Base-by-base conservation (phyloP, 768 basidiomycete genomes). In the Zangia roseola region DNA sequence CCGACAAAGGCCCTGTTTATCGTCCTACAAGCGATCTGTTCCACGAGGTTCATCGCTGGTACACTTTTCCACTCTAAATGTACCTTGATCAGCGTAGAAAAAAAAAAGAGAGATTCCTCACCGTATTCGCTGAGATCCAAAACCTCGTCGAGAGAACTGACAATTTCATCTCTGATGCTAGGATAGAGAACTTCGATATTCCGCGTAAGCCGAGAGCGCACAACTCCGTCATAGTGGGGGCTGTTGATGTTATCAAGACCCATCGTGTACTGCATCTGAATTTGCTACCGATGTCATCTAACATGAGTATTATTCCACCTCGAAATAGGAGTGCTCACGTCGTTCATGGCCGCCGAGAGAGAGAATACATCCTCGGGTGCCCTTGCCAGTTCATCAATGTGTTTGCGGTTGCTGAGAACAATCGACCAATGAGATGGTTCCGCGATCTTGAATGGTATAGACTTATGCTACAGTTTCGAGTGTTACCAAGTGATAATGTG, bases 151-250 rank as follows among this genome's bases (percentile, higher is more conserved):
- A 79, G 74, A 1, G 79, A 68, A 0, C 59, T 45, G 1, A 54
- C 41, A 20, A 80, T 60, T 53, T 83, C 81, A 20, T 76, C 71
- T 8, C 65, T 63, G 16, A 81, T 53, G 25, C 71, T 68, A 1
- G 70, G 66, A 45, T 78, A 74, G 5, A 71, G 55, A 3, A 43
- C 52, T 1, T 59, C 65, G 10, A 81, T 62, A 39, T 71, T 73
- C 8, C 75, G 67, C 6, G 72, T 71, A 12, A 73, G 57, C 20
- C 61, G 51, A 19, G 40, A 47, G n/a, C 64, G 63, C 10, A 71
- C 36, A 34, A 71, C 49, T 3, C 43, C 34, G 6, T 61, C 46
- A 44, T 73, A 71, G 43, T 69, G 71, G 12, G 31, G 33, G 50
- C 68, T 60, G 3, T 63, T 38, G 14, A 51, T 35, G 23, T 72